Evolutionary conservation across 768 basidiomycete genomes (phyloP), one percentile per base, ranked within the genome.

Genomic region (Podaxis sp.): DNA sequence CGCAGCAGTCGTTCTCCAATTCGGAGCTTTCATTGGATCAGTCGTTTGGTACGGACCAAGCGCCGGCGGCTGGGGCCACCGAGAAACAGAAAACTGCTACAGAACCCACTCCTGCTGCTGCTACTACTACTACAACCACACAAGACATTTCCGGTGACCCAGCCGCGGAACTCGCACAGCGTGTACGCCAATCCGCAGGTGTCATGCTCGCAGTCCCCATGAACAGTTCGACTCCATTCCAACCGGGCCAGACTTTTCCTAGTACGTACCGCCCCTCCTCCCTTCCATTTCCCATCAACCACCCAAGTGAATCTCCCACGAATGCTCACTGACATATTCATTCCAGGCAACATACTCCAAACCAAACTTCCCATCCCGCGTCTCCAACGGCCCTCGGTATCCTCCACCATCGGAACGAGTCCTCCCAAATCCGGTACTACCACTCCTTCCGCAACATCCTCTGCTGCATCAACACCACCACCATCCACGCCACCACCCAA

Each of bases 151-250:
- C 59, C 22, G 69, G 68, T 0, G 74, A 78, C 44, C 73, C 76
- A 1, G 76, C 77, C 1, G 74, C 76, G 6, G 80, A 82, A 62
- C 71, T 85, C 1, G 84, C 83, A 4, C 78, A 80, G 26, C 72
- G 79, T 0, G 84, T 84, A 15, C 78, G 82, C 24, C 74, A 87
- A 72, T 75, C 80, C 70, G 75, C 88, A 0, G 87, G 87, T 15
- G 80, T 90, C 7, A 78, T 83, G 78, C 73, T 83, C 46, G 82
- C 80, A 3, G 80, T 80, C 26, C 82, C 78, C 33, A 78, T 79
- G 73, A 57, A 70, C 68, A 63, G 59, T 13, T 42, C 68, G 76
- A 39, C 76, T 77, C 24, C 65, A 76, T 1, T 72, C 77, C 46
- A 70, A 69, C 8, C 72, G 70, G 19, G 64, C 28, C 67, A 61